Evolutionary conservation across 208 protist species (phyloP), one percentile per base, ranked within the genome.

Genomic region (Novymonas esmeraldas): DNA sequence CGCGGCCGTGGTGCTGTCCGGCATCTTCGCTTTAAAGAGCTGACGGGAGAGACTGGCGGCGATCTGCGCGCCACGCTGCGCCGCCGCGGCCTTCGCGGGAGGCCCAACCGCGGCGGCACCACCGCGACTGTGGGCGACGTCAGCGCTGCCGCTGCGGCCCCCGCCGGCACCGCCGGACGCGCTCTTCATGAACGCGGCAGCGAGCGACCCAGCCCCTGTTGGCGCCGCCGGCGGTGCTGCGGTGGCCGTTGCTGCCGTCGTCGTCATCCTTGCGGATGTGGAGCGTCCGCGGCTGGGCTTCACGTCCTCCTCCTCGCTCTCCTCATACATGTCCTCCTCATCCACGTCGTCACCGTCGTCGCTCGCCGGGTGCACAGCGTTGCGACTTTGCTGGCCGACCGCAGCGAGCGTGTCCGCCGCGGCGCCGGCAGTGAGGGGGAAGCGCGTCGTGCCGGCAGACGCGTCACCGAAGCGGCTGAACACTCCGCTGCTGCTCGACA

Each of bases 21-120:
- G 48, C 57, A 67, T 67, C 11, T 73, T 63, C 16, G 68, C 65
- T 42, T 81, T 81, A 61, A 85, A 85, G 33, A 85, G 80, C 51
- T 85, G 77, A 4, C 80, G 65, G 5, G 80, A 81, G 20, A 85
- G 64, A 16, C 51, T 61, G 0, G 67, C 66, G 29, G 64, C 45
- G 26, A 76, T 48, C 4, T 64, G 48, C n/a, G 73, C 65, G 28
- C 31, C 62, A 31, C 52, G 58, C 39, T 77, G 57, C 9, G 69
- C 61, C 2, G 29, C 36, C 7, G 33, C 42, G 11, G 38, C 42
- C 7, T n/a, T n/a, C n/a, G n/a, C n/a, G n/a, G n/a, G n/a, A n/a
- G n/a, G n/a, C n/a, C n/a, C n/a, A n/a, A n/a, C n/a, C n/a, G 61
- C 75, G 6, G 36, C 70, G 24, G 49, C 50, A 3, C 44, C 56